Percentiles rank a stretch among this genome's conserved stretches.
Evolutionary conservation across 805 yeast genomes (phyloP).

Genomic region (Danielozyma ontarioensis): DNA sequence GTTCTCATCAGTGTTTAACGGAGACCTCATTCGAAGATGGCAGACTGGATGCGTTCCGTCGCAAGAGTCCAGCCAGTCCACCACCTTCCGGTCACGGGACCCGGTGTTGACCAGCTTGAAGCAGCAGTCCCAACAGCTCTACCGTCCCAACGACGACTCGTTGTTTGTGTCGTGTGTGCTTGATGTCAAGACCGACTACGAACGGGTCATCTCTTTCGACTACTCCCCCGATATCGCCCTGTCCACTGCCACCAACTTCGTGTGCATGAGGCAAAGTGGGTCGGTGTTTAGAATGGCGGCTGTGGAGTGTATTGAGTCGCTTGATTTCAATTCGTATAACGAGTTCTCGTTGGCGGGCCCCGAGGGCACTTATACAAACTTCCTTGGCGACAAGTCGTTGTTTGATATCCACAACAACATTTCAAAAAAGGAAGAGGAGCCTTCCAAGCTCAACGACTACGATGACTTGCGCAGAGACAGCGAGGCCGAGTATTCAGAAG

Average conservation of each 20-base stretch:
- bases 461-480: conserved; percentile 13
- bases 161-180: conserved; percentile 71
- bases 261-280: conserved; percentile 91
- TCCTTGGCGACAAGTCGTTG: conserved; percentile 26
- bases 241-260: conserved; percentile 55
- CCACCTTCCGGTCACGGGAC: conserved; percentile 15
- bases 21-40: conserved; percentile 78
- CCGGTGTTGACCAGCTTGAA: conserved; percentile 15
- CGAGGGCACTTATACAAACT: conserved; percentile 45
- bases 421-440: conserved; percentile 3
- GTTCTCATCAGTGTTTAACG: conserved; percentile 73
- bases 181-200: conserved; percentile 71
- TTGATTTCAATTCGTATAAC: conserved; percentile 64
- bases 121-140: conserved; percentile 31
- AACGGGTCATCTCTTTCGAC: conserved; percentile 81
- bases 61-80: too few relatives aligned
- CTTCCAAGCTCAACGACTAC: conserved; percentile 1
- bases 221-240: conserved; percentile 55
- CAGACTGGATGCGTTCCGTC: conserved; percentile 60
- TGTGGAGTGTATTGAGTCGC: conserved; percentile 56
- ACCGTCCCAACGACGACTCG: conserved; percentile 45
- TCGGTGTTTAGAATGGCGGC: conserved; percentile 78
- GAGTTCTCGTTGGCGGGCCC: conserved; percentile 60
- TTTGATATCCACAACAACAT: conserved; percentile 4
- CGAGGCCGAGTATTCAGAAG: conserved; percentile 11